Base-by-base conservation (phyloP, 169 alveolate species). In the Eimeria acervulina region DNA sequence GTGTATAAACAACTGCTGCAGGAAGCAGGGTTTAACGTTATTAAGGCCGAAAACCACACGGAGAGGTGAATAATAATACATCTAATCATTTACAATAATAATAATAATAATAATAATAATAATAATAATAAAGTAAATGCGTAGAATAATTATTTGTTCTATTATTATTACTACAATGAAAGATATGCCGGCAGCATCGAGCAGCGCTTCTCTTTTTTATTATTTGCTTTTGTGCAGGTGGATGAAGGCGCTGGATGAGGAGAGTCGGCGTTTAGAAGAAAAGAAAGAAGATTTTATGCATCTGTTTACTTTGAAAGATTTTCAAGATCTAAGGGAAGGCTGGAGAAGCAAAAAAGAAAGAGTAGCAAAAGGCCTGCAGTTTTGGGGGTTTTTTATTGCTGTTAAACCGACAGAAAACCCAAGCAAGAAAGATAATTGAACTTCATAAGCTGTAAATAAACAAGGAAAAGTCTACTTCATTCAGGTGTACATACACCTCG, bases 371-470 rank as follows among this genome's bases (percentile, higher is more conserved):
- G 78, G 74, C 10, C 19, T 83, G n/a, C 92, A 83, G 4, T 59
- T 83, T 31, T 83, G 92, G 92, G 92, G 92, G 15, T 36, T 83
- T 42, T 83, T 83, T 42, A 83, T 59, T 28, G 92, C 92, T 12
- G n/a, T 83, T 33, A 83, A 83, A 36, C 92, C 92, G 44, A 21
- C 70, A n/a, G 74, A 83, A 40, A 36, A 28, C 21, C 19, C 21
- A n/a, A n/a, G n/a, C n/a, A 28, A 28, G 36, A 83, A 83, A 7
- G 63, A 70, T 7, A 70, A 12, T 12, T 33, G 12, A 12, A 70
- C 5, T 70, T 7, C 5, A 33, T 70, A 70, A 33, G 12, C 51
- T n/a, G n/a, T n/a, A n/a, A n/a, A 70, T 7, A 70, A 70, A 5
- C 38, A 70, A 70, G 38, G 5, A 70, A 70, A 70, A 36, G 12